These are phyloP conservation scores for Ambrosia hybrid DNA, from an alignment of 140 eudicot genomes.

Conservation along the genomic window DNA sequence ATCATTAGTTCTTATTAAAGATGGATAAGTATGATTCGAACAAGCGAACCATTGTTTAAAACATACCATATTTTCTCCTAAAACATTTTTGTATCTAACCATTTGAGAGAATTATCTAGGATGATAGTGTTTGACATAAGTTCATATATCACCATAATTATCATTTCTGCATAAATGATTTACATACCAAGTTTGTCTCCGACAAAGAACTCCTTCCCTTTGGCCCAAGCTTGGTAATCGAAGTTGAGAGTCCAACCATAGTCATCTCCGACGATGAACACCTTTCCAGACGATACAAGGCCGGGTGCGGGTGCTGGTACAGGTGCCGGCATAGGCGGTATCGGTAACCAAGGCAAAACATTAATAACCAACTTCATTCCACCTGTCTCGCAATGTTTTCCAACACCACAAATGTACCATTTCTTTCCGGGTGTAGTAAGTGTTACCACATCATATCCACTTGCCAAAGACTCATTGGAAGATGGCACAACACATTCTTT, in stretches of 20 bases:
- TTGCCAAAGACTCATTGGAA: constrained; percentile 20
- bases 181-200: constrained; percentile 40
- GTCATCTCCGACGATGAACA: constrained; percentile 39
- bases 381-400: constrained; percentile 34
- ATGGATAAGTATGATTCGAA: neutral
- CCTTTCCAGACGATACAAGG: neutral
- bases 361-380: constrained; percentile 48
- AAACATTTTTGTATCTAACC: neutral
- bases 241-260: constrained; percentile 28
- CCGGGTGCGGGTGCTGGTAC: neutral
- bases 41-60: neutral
- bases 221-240: constrained; percentile 43
- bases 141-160: neutral
- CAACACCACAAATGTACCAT: constrained; percentile 54
- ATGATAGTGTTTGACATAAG: neutral
- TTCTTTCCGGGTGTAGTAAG: constrained; percentile 42
- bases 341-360: constrained; percentile 20
- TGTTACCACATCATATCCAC: constrained; percentile 45
- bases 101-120: neutral
- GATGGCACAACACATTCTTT: constrained; percentile 33
- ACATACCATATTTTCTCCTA: neutral
- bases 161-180: neutral
- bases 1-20: neutral
- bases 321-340: neutral
- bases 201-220: constrained; percentile 29